Percentiles rank a stretch among this genome's conserved stretches.
Conservation (phyloP, 441 rosid genomes). For the Corymbia calophylla region DNA sequence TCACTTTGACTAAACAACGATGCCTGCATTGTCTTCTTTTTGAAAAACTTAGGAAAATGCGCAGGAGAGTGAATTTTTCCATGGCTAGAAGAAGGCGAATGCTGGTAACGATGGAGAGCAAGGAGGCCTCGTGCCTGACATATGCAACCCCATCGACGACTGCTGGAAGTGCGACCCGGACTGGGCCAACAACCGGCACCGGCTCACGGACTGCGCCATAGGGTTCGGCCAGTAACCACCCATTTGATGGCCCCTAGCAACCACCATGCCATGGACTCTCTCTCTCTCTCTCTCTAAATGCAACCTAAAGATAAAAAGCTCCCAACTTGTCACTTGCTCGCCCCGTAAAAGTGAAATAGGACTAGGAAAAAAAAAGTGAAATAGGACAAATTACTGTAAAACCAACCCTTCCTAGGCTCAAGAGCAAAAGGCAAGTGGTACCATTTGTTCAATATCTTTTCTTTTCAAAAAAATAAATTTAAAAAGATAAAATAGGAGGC, state of each 20-base stretch:
- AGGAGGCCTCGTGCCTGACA: conserved; percentile 38
- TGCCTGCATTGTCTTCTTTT: background rate
- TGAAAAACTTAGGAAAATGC: background rate
- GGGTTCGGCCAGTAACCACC: conserved; percentile 74
- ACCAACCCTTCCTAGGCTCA: background rate
- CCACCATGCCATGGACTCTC: background rate
- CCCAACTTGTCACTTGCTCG: background rate
- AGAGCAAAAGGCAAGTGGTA: background rate
- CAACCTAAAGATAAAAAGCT: background rate
- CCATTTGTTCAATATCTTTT: background rate
- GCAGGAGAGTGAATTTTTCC: conserved; percentile 76
- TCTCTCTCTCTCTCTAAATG: background rate
- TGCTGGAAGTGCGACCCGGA: conserved; percentile 97
- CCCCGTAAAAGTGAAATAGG: background rate
- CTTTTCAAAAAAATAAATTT: background rate
- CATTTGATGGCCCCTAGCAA: no score
- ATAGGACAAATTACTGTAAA: background rate
- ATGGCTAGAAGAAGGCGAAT: conserved; percentile 47
- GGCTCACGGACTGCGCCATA: conserved; percentile 80
- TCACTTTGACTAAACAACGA: background rate
- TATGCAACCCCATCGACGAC: conserved; percentile 91
- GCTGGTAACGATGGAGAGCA: conserved; percentile 31
- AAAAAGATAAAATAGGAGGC: background rate
- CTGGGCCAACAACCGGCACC: conserved; percentile 82
- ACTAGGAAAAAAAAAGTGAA: no score